Evolutionary conservation across 306 rosid genomes (phyloP), one percentile per base, ranked within the genome.

Genomic region (Mimosa bimucronata): DNA sequence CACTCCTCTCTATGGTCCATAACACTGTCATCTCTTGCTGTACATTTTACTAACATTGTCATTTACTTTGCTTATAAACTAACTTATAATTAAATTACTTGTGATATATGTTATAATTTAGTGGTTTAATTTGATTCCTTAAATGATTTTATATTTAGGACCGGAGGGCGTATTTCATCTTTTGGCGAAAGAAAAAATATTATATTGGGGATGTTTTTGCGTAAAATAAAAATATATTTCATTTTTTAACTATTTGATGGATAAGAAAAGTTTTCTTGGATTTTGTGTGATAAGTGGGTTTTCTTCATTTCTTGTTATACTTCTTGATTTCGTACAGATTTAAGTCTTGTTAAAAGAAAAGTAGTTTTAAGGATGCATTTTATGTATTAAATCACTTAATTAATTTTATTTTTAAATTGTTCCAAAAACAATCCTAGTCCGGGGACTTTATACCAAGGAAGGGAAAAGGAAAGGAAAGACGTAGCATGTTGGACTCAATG

Each of bases 21-120:
- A 28, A 28, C 37, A 28, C 40, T 74, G 75, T 72, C 81, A 23
- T 72, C 60, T 81, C 71, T 23, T 45, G 0, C 30, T 52, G 28
- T 30, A 26, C 21, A 30, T n/a, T 34, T 34, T 34, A 34, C 38
- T 34, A 34, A 34, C 38, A n/a, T n/a, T n/a, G n/a, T n/a, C n/a
- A n/a, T n/a, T n/a, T n/a, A n/a, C n/a, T n/a, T n/a, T n/a, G n/a
- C n/a, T n/a, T n/a, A n/a, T n/a, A n/a, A n/a, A n/a, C n/a, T n/a
- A n/a, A n/a, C n/a, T n/a, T n/a, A n/a, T n/a, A n/a, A n/a, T n/a
- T n/a, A n/a, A n/a, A n/a, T n/a, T n/a, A n/a, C n/a, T n/a, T n/a
- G n/a, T n/a, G n/a, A n/a, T n/a, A n/a, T n/a, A n/a, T n/a, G n/a
- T n/a, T n/a, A n/a, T n/a, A n/a, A n/a, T n/a, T n/a, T n/a, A n/a